phyloP scores from a whole-genome alignment of 2,329 filamentous ascomycete genomes.

The Parastagonospora nodorum region DNA sequence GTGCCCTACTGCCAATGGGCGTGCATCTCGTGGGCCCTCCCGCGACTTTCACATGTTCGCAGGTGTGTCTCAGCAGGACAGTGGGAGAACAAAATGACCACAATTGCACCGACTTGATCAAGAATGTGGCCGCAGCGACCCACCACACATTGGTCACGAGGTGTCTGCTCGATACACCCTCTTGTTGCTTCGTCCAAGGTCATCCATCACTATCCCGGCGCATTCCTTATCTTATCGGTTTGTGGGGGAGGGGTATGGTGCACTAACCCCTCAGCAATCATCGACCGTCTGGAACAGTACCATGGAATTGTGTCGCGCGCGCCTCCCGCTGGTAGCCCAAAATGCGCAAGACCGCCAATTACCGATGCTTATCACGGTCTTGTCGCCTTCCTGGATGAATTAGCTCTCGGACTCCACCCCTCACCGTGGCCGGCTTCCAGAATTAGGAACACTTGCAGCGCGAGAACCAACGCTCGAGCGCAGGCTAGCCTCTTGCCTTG shows the following conservation, averaged over 20 bases:
- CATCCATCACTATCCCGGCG: slow-evolving; percentile 14
- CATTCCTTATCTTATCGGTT: slow-evolving; percentile 34
- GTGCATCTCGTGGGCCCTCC: slow-evolving; percentile 8
- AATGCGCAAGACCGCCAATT: slow-evolving; percentile 24
- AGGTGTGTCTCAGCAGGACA: slow-evolving; percentile 6
- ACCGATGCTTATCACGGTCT: slow-evolving; percentile 10
- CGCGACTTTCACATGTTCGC: slow-evolving; percentile 3
- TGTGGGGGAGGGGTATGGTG: slow-evolving; percentile 19
- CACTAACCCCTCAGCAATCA: slow-evolving; percentile 12
- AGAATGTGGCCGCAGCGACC: slow-evolving; percentile 2
- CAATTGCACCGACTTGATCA: slow-evolving; percentile 5
- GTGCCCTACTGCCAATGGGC: slow-evolving; percentile 6
- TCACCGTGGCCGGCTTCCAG: slow-evolving; percentile 11
- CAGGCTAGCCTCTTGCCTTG: background rate
- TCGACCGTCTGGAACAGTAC: background rate
- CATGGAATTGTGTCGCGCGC: slow-evolving; percentile 10
- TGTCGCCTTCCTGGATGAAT: slow-evolving; percentile 5
- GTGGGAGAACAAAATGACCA: background rate
- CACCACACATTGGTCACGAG: slow-evolving; percentile 35
- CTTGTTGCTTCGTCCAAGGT: slow-evolving; percentile 19
- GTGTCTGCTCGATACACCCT: slow-evolving; percentile 30
- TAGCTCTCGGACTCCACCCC: slow-evolving; percentile 16
- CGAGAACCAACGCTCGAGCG: background rate
- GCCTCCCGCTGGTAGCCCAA: slow-evolving; percentile 11
- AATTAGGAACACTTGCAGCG: background rate